Evolutionary conservation across 179 eudicot genomes (phyloP).

Genomic region (Sideroxylon spinosum): DNA sequence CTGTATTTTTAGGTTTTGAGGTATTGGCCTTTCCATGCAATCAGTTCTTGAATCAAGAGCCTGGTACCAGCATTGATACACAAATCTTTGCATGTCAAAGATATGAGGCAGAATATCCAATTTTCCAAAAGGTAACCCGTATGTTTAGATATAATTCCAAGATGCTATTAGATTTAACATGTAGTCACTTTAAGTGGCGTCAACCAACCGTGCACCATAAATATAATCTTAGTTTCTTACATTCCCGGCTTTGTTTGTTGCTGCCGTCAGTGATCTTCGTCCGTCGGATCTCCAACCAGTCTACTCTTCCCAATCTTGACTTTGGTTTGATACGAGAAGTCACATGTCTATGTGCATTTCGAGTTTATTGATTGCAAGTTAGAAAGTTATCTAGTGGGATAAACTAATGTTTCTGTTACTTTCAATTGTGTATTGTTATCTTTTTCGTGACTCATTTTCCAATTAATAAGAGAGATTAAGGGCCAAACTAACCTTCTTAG

Average conservation of each 20-base stretch:
- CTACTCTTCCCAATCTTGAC: background rate
- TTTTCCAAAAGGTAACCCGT: constrained; percentile 64
- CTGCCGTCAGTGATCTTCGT: too few species aligned
- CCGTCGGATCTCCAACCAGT: too few species aligned
- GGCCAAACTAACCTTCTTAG: too few species aligned
- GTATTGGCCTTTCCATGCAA: constrained; percentile 91
- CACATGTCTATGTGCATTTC: background rate
- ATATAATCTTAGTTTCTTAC: background rate
- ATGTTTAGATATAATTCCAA: background rate
- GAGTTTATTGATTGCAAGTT: background rate
- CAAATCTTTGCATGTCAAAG: constrained; percentile 74
- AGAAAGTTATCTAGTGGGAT: background rate
- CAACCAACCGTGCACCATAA: background rate
- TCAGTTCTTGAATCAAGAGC: constrained; percentile 85
- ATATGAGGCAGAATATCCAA: constrained; percentile 78
- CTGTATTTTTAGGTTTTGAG: constrained; percentile 51
- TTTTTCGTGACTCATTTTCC: background rate
- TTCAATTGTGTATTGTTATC: background rate
- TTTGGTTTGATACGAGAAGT: background rate
- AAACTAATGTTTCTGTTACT: background rate
- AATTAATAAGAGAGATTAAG: too few species aligned
- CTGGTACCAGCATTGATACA: constrained; percentile 67
- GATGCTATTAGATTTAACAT: background rate
- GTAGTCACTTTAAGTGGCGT: background rate
- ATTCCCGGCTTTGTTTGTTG: background rate